Conservation (phyloP, 1,284 basidiomycete species). For the Malassezia dermatis region DNA sequence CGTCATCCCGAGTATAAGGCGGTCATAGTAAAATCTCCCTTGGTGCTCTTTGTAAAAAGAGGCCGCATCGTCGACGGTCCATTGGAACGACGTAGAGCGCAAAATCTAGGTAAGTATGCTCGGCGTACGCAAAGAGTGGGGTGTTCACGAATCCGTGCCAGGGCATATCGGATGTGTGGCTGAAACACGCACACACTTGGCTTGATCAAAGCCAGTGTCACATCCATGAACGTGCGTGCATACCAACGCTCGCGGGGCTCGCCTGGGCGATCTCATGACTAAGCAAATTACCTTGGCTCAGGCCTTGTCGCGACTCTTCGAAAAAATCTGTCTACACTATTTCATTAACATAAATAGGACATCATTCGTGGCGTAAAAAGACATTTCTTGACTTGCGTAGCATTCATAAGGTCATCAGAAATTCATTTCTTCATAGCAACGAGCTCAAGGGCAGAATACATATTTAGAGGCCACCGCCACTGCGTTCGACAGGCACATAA, state of each 20-base stretch:
- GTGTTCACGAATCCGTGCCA: constrained; percentile 12
- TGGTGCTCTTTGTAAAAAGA: constrained; percentile 41
- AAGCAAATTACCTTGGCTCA: not conserved
- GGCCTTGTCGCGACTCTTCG: not conserved
- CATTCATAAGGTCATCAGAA: too few species aligned
- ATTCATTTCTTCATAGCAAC: not conserved
- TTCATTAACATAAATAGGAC: too few species aligned
- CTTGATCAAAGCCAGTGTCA: constrained; percentile 42
- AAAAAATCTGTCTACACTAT: not conserved
- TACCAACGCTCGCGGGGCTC: not conserved
- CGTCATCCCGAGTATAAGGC: constrained; percentile 39
- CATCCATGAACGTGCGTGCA: constrained; percentile 13
- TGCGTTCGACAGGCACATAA: constrained; percentile 13
- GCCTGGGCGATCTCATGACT: not conserved
- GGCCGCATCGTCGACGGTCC: constrained; percentile 35
- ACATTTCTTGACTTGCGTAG: too few species aligned
- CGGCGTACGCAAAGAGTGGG: constrained; percentile 23
- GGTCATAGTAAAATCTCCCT: constrained; percentile 43
- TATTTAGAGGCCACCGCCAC: constrained; percentile 13
- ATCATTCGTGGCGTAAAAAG: too few species aligned
- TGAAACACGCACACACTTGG: constrained; percentile 37
- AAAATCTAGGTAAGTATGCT: constrained; percentile 29
- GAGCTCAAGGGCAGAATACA: not conserved
- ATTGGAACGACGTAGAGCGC: constrained; percentile 26
- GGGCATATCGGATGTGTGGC: constrained; percentile 20